Evolutionary conservation across 345 rosid genomes (phyloP).

Genomic region (Noccaea bulbosa): DNA sequence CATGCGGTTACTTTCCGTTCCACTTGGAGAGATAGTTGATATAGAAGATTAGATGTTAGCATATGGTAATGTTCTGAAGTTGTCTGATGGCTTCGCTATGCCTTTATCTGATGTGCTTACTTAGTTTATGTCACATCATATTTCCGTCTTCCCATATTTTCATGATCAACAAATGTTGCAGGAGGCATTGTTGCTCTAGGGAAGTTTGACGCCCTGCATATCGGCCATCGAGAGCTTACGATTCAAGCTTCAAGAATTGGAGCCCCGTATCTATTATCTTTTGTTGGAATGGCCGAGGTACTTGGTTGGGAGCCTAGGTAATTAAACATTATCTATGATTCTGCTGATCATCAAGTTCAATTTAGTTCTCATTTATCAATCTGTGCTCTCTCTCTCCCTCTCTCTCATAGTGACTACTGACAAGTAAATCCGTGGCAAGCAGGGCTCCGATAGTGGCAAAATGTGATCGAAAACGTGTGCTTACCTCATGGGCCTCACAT

Average conservation of each 20-base stretch:
- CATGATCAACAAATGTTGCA: conserved; percentile 29
- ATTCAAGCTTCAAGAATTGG: conserved; percentile 91
- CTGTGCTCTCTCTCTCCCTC: background rate
- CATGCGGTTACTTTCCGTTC: background rate
- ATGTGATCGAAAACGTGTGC: conserved; percentile 83
- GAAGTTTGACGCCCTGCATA: conserved; percentile 93
- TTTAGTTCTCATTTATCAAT: background rate
- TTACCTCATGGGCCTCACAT: conserved; percentile 74
- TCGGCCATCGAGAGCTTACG: conserved; percentile 94
- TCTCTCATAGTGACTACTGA: conserved; percentile 8
- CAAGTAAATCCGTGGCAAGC: conserved; percentile 27
- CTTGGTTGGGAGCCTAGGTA: conserved; percentile 97
- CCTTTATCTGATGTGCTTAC: conserved; percentile 6
- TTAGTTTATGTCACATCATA: background rate
- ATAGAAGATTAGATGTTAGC: background rate
- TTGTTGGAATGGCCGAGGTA: conserved; percentile 92
- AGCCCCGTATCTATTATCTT: conserved; percentile 76
- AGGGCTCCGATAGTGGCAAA: conserved; percentile 88
- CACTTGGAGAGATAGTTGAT: background rate
- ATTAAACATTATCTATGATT: conserved; percentile 3
- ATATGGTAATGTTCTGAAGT: conserved; percentile 10
- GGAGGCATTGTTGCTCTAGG: conserved; percentile 97
- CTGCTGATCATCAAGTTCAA: background rate
- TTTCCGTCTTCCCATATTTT: no score
- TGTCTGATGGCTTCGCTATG: background rate